Percentiles rank a stretch among this genome's conserved stretches.
These are phyloP conservation scores for Jackrogersella minutella DNA, from an alignment of 495 filamentous ascomycete species.

Conservation along the genomic window DNA sequence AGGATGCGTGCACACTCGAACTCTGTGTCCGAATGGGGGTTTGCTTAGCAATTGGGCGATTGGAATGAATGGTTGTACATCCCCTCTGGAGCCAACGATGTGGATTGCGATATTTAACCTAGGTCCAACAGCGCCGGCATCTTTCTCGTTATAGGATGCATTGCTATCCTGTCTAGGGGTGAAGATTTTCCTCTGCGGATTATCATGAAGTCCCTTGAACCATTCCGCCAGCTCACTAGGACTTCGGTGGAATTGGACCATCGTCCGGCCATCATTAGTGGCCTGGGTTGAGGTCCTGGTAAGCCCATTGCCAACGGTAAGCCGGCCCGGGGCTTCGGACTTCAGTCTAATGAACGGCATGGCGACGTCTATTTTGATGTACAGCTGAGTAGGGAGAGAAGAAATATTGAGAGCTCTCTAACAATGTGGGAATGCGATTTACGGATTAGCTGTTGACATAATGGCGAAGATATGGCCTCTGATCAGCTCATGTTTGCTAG, in stretches of 20 bases:
- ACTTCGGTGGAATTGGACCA: slow-evolving; percentile 24
- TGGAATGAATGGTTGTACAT: slow-evolving; percentile 67
- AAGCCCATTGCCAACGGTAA: slow-evolving; percentile 5
- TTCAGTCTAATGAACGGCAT: slow-evolving; percentile 16
- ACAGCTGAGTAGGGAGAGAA: background rate
- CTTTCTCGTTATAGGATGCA: background rate
- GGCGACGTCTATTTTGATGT: background rate
- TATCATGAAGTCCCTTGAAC: slow-evolving; percentile 48
- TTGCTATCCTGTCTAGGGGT: background rate
- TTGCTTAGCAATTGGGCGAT: slow-evolving; percentile 59
- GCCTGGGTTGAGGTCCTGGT: slow-evolving; percentile 14
- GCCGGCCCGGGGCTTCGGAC: slow-evolving; percentile 10
- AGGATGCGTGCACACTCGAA: slow-evolving; percentile 70
- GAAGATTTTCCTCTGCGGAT: slow-evolving; percentile 9
- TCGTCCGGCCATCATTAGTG: slow-evolving; percentile 22
- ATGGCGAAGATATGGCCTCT: background rate
- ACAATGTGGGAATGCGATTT: background rate
- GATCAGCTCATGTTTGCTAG: slow-evolving; percentile 1
- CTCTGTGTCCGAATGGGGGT: slow-evolving; percentile 62
- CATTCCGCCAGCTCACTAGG: slow-evolving; percentile 53
- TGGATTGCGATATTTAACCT: slow-evolving; percentile 69
- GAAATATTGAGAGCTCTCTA: background rate
- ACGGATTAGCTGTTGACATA: background rate
- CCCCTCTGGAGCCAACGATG: slow-evolving; percentile 67
- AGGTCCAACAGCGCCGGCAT: background rate